These are phyloP conservation scores for Nidula niveotomentosa DNA, from an alignment of 1,284 basidiomycete species.

Conservation along the genomic window DNA sequence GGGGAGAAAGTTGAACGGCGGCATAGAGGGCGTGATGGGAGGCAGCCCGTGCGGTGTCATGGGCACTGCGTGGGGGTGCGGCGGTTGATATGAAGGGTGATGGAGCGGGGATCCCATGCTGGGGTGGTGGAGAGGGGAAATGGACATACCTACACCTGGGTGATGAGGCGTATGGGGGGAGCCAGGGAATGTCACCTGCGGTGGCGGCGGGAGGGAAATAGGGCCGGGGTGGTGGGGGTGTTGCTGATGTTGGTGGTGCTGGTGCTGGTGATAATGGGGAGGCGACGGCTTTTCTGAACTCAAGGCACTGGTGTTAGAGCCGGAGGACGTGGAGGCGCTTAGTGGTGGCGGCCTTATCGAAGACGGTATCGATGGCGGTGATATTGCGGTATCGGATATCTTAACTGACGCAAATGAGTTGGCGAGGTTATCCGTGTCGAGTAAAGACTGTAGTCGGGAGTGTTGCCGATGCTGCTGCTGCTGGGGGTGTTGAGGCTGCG, in stretches of 20 bases:
- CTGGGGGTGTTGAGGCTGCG: not conserved
- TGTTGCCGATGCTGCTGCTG: not conserved
- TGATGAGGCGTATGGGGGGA: constrained; percentile 25
- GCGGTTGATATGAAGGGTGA: constrained; percentile 21
- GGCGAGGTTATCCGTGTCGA: constrained; percentile 12
- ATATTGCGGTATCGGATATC: constrained; percentile 8
- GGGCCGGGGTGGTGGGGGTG: constrained; percentile 67
- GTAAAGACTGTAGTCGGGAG: not conserved
- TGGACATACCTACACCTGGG: constrained; percentile 14
- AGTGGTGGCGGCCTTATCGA: constrained; percentile 10
- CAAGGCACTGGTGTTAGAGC: not conserved
- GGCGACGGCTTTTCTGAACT: constrained; percentile 2
- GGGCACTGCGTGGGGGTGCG: constrained; percentile 18
- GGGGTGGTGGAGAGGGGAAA: constrained; percentile 36
- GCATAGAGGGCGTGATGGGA: constrained; percentile 80
- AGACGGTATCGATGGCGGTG: constrained; percentile 13
- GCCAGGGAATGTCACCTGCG: constrained; percentile 39
- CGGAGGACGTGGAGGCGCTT: not conserved
- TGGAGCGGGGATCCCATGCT: constrained; percentile 20
- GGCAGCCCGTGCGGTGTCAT: constrained; percentile 71
- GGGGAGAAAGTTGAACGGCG: constrained; percentile 64
- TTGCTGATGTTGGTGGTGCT: constrained; percentile 12
- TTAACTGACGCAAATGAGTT: constrained; percentile 7
- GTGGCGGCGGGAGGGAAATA: constrained; percentile 65
- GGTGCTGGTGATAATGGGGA: constrained; percentile 12